Evolutionary conservation across 1,284 basidiomycete species (phyloP).

Genomic region (Boletus mariae): DNA sequence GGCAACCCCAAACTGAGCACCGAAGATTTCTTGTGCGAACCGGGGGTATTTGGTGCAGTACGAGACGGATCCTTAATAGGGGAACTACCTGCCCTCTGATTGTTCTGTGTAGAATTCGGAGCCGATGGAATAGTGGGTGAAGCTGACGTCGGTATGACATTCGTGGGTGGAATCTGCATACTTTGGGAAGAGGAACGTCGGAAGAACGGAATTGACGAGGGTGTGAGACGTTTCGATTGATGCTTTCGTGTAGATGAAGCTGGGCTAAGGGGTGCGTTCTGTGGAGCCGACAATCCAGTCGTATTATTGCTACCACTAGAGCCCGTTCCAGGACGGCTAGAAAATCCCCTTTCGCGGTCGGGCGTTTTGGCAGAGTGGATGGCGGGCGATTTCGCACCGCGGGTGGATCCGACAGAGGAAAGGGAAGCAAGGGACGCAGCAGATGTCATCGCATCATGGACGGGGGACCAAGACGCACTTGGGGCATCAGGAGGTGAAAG

Average conservation of each 20-base stretch:
- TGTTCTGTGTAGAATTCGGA: slow-evolving; percentile 40
- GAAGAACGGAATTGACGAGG: slow-evolving; percentile 95
- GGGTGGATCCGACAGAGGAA: slow-evolving; percentile 68
- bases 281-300: slow-evolving; percentile 48
- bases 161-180: slow-evolving; percentile 56
- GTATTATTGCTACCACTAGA: slow-evolving; percentile 69
- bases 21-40: slow-evolving; percentile 71
- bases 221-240: slow-evolving; percentile 79
- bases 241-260: slow-evolving; percentile 61
- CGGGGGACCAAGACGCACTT: slow-evolving; percentile 58
- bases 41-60: slow-evolving; percentile 51
- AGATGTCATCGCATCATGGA: slow-evolving; percentile 71
- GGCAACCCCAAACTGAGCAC: slow-evolving; percentile 74
- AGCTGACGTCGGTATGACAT: slow-evolving; percentile 35
- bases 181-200: slow-evolving; percentile 89
- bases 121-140: slow-evolving; percentile 55
- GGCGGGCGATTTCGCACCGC: slow-evolving; percentile 40
- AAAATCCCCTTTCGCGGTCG: slow-evolving; percentile 47
- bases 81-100: slow-evolving; percentile 42
- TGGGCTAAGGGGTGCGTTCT: slow-evolving; percentile 62
- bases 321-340: slow-evolving; percentile 64
- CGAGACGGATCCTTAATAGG: slow-evolving; percentile 52
- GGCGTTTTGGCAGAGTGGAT: slow-evolving; percentile 44
- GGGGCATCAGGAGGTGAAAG: slow-evolving; percentile 41
- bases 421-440: slow-evolving; percentile 69